These are phyloP conservation scores for Sporothrix mexicana DNA, from an alignment of 2,329 filamentous ascomycete genomes.

Conservation along the genomic window DNA sequence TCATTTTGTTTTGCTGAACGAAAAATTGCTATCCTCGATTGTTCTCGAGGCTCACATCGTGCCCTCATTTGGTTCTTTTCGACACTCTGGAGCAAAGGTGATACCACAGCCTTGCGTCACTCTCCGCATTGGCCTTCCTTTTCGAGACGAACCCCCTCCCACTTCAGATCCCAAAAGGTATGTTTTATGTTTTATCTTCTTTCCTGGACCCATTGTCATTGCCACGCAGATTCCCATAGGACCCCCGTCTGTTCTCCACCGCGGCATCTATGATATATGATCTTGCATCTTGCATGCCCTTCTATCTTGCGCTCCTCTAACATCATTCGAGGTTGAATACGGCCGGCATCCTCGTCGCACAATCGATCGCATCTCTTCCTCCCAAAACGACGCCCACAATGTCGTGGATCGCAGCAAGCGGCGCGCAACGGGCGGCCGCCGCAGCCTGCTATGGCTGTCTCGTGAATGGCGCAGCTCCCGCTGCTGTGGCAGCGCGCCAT, in stretches of 20 bases:
- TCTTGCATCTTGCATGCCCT: background rate
- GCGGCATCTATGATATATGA: background rate
- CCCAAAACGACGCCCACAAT: conserved; percentile 22
- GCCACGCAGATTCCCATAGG: background rate
- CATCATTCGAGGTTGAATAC: background rate
- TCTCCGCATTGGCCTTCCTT: background rate
- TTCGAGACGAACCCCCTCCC: no score
- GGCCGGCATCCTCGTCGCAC: background rate
- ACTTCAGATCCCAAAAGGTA: background rate
- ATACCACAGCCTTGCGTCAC: conserved; percentile 17
- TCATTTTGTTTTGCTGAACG: background rate
- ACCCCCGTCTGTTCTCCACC: conserved; percentile 15
- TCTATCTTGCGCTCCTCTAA: background rate
- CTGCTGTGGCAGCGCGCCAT: background rate
- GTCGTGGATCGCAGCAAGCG: conserved; percentile 36
- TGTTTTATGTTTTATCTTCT: conserved; percentile 1
- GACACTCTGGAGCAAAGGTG: background rate
- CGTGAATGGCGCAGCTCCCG: conserved; percentile 32
- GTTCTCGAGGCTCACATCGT: background rate
- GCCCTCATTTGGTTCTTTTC: background rate
- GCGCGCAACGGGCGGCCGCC: conserved; percentile 32
- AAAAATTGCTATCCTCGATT: background rate
- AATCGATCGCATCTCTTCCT: background rate
- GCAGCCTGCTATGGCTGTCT: conserved; percentile 35
- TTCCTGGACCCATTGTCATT: background rate